Base-by-base conservation (phyloP, 129 eudicot genomes). In the Calendula officinalis region DNA sequence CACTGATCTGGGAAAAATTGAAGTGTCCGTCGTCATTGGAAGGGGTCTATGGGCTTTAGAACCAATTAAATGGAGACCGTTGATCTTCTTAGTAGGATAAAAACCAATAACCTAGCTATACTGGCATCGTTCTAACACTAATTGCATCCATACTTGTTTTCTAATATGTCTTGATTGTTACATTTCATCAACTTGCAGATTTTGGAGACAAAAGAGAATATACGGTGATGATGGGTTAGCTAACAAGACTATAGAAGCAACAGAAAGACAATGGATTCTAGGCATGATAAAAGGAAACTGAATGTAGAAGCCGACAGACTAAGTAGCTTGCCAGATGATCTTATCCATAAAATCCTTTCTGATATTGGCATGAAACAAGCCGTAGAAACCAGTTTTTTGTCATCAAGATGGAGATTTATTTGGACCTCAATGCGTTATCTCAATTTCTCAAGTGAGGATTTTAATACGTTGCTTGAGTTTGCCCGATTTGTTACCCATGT, bases 341-440 rank as follows among this genome's bases (percentile, higher is more conserved):
- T 62, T 42, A 62, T 62, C 5, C 12, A 27, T 17, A 62, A 43
- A 62, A 62, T 62, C 7, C 53, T 62, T 3, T 62, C 67, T 42
- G 10, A 1, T 30, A n/a, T 42, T 12, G 16, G 30, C 53, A 22
- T 30, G 3, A 62, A 43, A 62, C 53, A 22, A 2, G 53, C 12
- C 12, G 3, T 62, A 6, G 3, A 43, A 62, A 42, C 67, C 3
- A 43, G 67, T 12, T 12, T 8, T 43, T 62, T 62, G 53, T 42
- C 67, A 10, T 62, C 67, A 4, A 62, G 41, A 62, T 62, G 54
- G 67, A 62, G 41, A 6, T 62, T 2, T 43, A 11, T 30, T 0
- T 62, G 64, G 64, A 39, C 49, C 4, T 53, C 72, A 39, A 55
- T 67, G n/a, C 52, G 53, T 27, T 38, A 3, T 27, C 72, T 67